Evolutionary conservation across 1,284 basidiomycete genomes (phyloP).

Genomic region (Vanrija sp.): DNA sequence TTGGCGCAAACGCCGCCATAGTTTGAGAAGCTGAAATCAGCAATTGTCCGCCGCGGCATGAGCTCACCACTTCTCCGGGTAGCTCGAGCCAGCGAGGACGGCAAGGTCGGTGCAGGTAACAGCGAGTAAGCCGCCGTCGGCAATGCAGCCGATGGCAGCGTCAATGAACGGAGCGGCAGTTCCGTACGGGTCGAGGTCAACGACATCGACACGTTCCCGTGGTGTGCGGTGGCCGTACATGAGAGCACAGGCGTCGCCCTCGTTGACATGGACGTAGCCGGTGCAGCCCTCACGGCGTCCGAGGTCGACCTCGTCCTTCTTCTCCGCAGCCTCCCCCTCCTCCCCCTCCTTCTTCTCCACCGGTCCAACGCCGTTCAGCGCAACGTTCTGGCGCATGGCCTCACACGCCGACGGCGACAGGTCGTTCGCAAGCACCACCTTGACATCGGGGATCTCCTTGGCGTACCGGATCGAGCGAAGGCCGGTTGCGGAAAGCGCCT

Average conservation of each 20-base stretch:
- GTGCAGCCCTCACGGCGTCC: conserved; percentile 42
- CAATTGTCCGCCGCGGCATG: neutral
- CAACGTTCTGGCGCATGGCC: conserved; percentile 84
- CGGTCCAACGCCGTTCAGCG: conserved; percentile 72
- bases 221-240: conserved; percentile 84
- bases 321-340: conserved; percentile 2
- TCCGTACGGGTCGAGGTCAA: conserved; percentile 97
- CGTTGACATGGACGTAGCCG: conserved; percentile 73
- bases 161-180: conserved; percentile 97
- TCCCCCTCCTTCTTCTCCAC: conserved; percentile 11
- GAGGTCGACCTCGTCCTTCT: conserved; percentile 18
- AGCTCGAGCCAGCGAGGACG: conserved; percentile 89
- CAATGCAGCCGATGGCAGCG: conserved; percentile 85
- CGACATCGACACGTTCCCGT: conserved; percentile 76
- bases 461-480: conserved; percentile 95
- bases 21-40: conserved; percentile 69
- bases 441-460: conserved; percentile 89
- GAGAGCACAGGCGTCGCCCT: conserved; percentile 87
- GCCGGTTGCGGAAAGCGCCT: conserved; percentile 93
- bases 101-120: conserved; percentile 96
- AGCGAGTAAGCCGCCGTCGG: conserved; percentile 87
- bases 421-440: conserved; percentile 93
- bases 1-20: conserved; percentile 93
- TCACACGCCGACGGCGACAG: conserved; percentile 75
- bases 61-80: conserved; percentile 88